Evolutionary conservation across 805 yeast species (phyloP).

Genomic region (Isabelozyma rhagii): DNA sequence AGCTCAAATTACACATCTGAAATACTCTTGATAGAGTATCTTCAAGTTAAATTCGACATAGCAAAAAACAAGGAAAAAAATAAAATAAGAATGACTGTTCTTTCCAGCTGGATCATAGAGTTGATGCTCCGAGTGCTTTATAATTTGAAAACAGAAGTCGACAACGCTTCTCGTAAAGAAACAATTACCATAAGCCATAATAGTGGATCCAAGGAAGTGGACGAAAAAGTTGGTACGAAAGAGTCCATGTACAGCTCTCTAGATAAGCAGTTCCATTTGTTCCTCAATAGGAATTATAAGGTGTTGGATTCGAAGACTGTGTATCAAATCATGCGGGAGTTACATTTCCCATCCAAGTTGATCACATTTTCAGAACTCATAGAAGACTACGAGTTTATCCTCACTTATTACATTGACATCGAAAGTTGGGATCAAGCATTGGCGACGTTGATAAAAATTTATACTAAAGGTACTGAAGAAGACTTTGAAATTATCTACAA

Average conservation of each 20-base stretch:
- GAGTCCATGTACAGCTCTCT: slow-evolving; percentile 2
- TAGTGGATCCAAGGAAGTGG: background rate
- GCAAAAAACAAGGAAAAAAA: slow-evolving; percentile 23
- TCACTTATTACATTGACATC: slow-evolving; percentile 63
- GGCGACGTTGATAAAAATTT: slow-evolving; percentile 49
- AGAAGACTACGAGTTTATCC: slow-evolving; percentile 65
- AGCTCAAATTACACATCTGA: slow-evolving; percentile 10
- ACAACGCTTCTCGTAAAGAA: slow-evolving; percentile 1
- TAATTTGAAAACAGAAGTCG: slow-evolving; percentile 31
- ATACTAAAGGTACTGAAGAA: slow-evolving; percentile 18
- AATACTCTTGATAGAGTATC: slow-evolving; percentile 29
- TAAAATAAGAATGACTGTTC: slow-evolving; percentile 36
- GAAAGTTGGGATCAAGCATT: slow-evolving; percentile 76
- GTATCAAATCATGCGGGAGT: slow-evolving; percentile 66
- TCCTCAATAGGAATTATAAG: slow-evolving; percentile 47
- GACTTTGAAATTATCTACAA: slow-evolving; percentile 49
- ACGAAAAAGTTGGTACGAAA: slow-evolving; percentile 1
- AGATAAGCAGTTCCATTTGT: slow-evolving; percentile 35
- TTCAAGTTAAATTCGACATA: slow-evolving; percentile 25
- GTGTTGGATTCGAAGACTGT: slow-evolving; percentile 63
- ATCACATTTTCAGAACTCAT: slow-evolving; percentile 65
- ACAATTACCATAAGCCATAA: background rate
- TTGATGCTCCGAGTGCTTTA: slow-evolving; percentile 48
- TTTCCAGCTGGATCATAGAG: slow-evolving; percentile 69
- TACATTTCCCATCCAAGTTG: slow-evolving; percentile 62